A percentile compares a stretch with the other conserved stretches of the same genome.
phyloP scores from a whole-genome alignment of 2,329 filamentous ascomycete species.

The Trichoderma cornu-damae region DNA sequence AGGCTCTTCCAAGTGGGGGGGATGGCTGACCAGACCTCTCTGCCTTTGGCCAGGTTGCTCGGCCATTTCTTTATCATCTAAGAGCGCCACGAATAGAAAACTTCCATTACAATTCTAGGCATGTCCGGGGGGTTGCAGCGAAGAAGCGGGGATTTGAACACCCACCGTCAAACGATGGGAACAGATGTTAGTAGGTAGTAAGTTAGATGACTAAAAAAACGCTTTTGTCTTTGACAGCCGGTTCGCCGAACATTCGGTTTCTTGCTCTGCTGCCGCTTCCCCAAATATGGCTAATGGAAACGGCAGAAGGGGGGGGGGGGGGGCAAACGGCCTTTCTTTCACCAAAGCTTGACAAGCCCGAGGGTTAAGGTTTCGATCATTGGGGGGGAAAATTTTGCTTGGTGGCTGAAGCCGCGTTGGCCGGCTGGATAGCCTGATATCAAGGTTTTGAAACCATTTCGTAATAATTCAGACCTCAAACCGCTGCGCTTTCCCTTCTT shows the following conservation, averaged over 20 bases:
- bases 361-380: no score
- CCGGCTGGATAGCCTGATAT: no score
- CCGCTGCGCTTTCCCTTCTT: constrained; percentile 5
- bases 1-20: background rate
- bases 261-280: background rate
- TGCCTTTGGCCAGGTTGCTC: constrained; percentile 5
- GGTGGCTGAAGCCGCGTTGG: background rate
- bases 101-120: constrained; percentile 16
- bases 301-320: background rate
- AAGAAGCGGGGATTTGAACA: constrained; percentile 7
- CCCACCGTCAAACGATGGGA: background rate
- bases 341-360: background rate
- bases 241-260: constrained; percentile 3
- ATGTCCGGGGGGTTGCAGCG: constrained; percentile 5
- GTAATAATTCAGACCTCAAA: background rate
- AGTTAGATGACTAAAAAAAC: background rate
- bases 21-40: background rate
- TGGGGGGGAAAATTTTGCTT: background rate
- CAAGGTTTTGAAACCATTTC: background rate
- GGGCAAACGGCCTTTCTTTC: background rate
- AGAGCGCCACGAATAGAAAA: constrained; percentile 6
- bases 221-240: background rate
- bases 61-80: constrained; percentile 13
- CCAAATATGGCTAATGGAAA: background rate
- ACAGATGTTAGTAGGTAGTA: no score